Conservation (phyloP, 352 stramenopile species). For the Globisporangium solare region DNA sequence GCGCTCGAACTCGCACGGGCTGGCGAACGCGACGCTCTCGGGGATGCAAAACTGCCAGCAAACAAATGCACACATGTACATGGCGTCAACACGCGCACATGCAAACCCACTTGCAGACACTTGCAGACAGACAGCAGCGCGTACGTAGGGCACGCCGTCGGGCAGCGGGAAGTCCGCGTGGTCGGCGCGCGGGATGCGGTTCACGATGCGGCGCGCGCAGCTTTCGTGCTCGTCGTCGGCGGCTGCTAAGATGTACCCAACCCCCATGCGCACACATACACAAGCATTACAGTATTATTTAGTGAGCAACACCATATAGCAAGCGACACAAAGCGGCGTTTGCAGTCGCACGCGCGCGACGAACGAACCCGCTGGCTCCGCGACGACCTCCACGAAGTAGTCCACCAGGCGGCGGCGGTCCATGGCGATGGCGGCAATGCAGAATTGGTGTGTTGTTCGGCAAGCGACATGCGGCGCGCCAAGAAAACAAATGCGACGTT, state of each 20-base stretch:
- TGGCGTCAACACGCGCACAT: neutral
- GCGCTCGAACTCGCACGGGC: constrained; percentile 48
- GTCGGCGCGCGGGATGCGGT: constrained; percentile 39
- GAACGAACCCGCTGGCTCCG: constrained; percentile 19
- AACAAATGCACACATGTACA: neutral
- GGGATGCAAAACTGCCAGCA: constrained; percentile 79
- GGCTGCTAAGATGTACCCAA: neutral
- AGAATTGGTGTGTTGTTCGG: too few relatives aligned
- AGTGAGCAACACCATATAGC: neutral
- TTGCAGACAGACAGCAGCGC: constrained; percentile 15
- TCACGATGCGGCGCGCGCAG: constrained; percentile 39
- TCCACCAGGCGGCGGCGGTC: constrained; percentile 42
- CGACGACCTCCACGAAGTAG: constrained; percentile 74
- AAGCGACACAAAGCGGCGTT: neutral
- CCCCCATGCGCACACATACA: neutral
- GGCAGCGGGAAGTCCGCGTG: constrained; percentile 61
- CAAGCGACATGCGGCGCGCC: neutral
- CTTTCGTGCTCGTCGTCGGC: constrained; percentile 25
- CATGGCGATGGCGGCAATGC: neutral
- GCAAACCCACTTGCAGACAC: too few relatives aligned
- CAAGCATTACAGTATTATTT: too few relatives aligned
- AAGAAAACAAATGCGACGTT: neutral
- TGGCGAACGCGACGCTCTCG: constrained; percentile 34
- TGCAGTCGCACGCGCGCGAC: too few relatives aligned
- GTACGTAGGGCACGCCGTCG: constrained; percentile 62